These are phyloP conservation scores for Dissophora globulifera DNA, from an alignment of 192 early-diverging fungal species.

Conservation along the genomic window DNA sequence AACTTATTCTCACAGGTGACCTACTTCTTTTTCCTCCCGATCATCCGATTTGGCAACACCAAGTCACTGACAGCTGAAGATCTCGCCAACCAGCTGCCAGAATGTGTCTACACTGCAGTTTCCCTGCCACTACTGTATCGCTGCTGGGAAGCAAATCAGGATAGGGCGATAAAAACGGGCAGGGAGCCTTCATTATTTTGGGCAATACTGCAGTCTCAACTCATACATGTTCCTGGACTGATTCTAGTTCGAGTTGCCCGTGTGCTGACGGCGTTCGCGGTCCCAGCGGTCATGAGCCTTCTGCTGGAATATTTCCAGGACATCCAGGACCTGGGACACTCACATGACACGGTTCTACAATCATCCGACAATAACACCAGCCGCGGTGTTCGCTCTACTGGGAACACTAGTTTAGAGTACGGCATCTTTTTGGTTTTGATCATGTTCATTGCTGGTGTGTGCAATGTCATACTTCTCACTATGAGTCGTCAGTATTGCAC, in stretches of 20 bases:
- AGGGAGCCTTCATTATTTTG: slow-evolving; percentile 9
- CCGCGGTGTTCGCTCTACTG: not conserved
- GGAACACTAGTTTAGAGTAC: slow-evolving; percentile 40
- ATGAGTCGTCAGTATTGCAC: slow-evolving; percentile 53
- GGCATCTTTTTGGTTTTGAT: slow-evolving; percentile 54
- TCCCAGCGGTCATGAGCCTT: slow-evolving; percentile 24
- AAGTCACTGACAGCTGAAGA: slow-evolving; percentile 6
- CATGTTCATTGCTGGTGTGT: slow-evolving; percentile 57
- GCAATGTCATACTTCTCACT: slow-evolving; percentile 45
- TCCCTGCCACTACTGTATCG: no score
- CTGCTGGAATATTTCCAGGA: slow-evolving; percentile 26
- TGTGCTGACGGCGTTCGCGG: not conserved
- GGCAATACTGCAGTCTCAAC: not conserved
- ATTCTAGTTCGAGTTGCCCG: not conserved
- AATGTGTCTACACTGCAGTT: no score
- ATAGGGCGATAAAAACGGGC: not conserved
- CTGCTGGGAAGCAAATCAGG: not conserved
- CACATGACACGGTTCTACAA: not conserved
- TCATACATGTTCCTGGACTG: not conserved
- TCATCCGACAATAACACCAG: not conserved
- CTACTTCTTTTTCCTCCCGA: slow-evolving; percentile 16
- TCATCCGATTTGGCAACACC: slow-evolving; percentile 4
- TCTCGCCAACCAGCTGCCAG: slow-evolving; percentile 11
- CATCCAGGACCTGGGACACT: not conserved
- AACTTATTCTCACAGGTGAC: slow-evolving; percentile 27